phyloP scores from a whole-genome alignment of 2,329 filamentous ascomycete species.

The Aurifilum marmelostoma region DNA sequence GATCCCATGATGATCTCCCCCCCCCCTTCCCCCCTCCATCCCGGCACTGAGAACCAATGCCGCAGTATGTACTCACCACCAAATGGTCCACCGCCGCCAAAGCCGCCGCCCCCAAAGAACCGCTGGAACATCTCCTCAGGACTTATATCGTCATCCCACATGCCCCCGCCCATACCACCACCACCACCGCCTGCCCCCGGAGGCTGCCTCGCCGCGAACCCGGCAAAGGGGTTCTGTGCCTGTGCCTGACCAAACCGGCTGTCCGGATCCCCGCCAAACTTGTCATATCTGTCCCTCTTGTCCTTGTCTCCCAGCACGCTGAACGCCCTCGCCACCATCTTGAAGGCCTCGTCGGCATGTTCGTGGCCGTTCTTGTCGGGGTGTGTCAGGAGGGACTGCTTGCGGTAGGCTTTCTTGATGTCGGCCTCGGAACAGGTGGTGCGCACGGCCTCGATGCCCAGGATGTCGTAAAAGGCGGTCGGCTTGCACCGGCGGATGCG shows the following conservation, averaged over 20 bases:
- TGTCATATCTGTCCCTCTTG: conserved; percentile 87
- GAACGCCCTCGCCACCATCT: conserved; percentile 94
- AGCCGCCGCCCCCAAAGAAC: conserved; percentile 85
- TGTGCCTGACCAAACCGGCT: conserved; percentile 74
- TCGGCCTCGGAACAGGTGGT: conserved; percentile 74
- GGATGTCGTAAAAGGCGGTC: conserved; percentile 95
- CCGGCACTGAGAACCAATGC: too few relatives aligned
- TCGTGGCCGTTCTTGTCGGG: conserved; percentile 98
- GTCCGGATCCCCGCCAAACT: conserved; percentile 90
- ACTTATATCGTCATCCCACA: conserved; percentile 90
- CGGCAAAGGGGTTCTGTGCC: conserved; percentile 65
- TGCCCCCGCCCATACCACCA: conserved; percentile 54
- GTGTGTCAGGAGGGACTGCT: conserved; percentile 90
- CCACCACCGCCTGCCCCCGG: conserved; percentile 37
- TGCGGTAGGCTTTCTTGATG: conserved; percentile 97
- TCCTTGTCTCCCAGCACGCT: conserved; percentile 91
- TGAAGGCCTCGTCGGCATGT: conserved; percentile 96
- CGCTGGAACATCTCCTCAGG: conserved; percentile 96
- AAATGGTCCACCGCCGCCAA: conserved; percentile 61
- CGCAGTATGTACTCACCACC: conserved; percentile 39
- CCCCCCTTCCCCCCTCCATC: neutral
- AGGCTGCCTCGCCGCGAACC: conserved; percentile 56
- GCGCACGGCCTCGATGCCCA: conserved; percentile 69
- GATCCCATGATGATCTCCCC: conserved; percentile 22
- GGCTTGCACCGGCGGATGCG: conserved; percentile 82